These are phyloP conservation scores for Exidia glandulosa DNA, from an alignment of 768 basidiomycete genomes.

Conservation along the genomic window DNA sequence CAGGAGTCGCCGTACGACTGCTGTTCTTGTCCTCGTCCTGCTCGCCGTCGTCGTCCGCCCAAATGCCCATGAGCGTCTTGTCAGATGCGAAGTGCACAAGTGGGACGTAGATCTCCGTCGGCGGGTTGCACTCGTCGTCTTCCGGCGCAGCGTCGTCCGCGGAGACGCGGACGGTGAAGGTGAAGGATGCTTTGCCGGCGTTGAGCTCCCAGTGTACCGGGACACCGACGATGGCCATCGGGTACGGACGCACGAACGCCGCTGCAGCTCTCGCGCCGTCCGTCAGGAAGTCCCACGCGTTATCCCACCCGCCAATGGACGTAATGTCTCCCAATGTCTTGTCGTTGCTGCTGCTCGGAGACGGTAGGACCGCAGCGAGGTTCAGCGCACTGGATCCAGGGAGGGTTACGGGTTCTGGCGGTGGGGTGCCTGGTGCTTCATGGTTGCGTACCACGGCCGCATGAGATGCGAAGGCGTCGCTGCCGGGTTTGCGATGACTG, in stretches of 20 bases:
- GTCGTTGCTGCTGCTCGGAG: too few species aligned
- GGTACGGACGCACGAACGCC: constrained; percentile 81
- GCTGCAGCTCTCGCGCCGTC: constrained; percentile 77
- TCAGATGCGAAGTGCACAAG: constrained; percentile 74
- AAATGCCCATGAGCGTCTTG: constrained; percentile 14
- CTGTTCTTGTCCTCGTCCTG: constrained; percentile 9
- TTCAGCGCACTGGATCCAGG: too few species aligned
- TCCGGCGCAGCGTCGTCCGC: constrained; percentile 37
- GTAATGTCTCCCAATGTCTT: too few species aligned
- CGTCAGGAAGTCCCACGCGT: constrained; percentile 63
- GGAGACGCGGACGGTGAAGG: constrained; percentile 51
- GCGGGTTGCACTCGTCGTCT: constrained; percentile 24
- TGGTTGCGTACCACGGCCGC: too few species aligned
- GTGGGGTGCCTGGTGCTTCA: not conserved
- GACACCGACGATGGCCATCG: constrained; percentile 59
- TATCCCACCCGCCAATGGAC: constrained; percentile 24
- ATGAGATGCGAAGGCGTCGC: too few species aligned
- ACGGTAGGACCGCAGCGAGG: too few species aligned
- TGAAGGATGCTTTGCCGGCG: constrained; percentile 57
- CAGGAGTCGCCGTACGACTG: too few species aligned
- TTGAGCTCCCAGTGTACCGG: constrained; percentile 65
- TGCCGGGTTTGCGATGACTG: not conserved
- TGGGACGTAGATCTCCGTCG: constrained; percentile 87
- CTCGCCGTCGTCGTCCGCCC: constrained; percentile 6
- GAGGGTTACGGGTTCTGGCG: too few species aligned